Evolutionary conservation across 768 basidiomycete species (phyloP).

Genomic region (Pholiota microspora): DNA sequence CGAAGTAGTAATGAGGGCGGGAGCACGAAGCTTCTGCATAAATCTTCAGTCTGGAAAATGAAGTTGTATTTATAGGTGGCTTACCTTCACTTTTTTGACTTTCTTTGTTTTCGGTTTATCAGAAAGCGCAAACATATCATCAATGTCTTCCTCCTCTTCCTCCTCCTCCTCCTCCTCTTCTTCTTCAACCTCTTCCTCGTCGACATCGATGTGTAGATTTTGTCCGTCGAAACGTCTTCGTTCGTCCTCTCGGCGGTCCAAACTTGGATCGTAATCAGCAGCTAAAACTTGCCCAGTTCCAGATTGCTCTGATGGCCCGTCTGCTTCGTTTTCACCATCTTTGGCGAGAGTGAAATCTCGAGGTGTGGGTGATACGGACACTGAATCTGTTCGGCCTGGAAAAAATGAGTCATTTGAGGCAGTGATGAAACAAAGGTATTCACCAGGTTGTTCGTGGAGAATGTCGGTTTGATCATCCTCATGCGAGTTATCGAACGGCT

Average conservation of each 20-base stretch:
- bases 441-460: constrained; percentile 12
- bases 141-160: constrained; percentile 79
- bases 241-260: constrained; percentile 85
- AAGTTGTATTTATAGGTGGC: not conserved
- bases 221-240: constrained; percentile 57
- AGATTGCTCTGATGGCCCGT: constrained; percentile 42
- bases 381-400: constrained; percentile 49
- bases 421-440: constrained; percentile 12
- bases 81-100: constrained; percentile 49
- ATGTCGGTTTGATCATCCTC: constrained; percentile 11
- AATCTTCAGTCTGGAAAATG: not conserved
- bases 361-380: constrained; percentile 58
- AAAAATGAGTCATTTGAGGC: constrained; percentile 3
- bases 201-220: constrained; percentile 36
- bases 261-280: constrained; percentile 82
- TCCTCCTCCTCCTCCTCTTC: constrained; percentile 57
- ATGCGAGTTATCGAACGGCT: constrained; percentile 38
- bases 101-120: constrained; percentile 57
- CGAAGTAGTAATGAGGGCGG: constrained; percentile 64
- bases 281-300: constrained; percentile 76
- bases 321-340: constrained; percentile 50
- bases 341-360: constrained; percentile 69
- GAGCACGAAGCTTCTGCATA: constrained; percentile 45
- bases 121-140: constrained; percentile 84
- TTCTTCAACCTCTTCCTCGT: constrained; percentile 50